Base-by-base conservation (phyloP, 2,329 filamentous ascomycete genomes). In the Botrytis galanthina region DNA sequence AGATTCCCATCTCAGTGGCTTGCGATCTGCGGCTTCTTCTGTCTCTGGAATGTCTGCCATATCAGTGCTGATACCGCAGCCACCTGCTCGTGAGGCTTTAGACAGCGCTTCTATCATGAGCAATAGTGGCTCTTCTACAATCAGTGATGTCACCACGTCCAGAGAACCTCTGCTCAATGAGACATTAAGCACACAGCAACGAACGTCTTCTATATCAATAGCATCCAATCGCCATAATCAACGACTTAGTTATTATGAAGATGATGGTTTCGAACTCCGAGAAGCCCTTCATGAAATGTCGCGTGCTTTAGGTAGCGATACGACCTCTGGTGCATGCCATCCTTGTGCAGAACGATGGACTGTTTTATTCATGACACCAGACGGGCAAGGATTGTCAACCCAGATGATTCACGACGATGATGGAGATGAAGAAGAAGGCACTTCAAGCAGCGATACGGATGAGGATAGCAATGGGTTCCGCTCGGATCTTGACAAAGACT, bases 341-440 rank as follows among this genome's bases (percentile, higher is more conserved):
- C 93, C 93, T 14, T 95, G 93, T 75, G 91, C 91, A 1, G 94
- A 97, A 82, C 87, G 91, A 73, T 97, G 94, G 94, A 88, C 92
- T 7, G 91, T 96, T 10, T 84, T 97, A 14, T 95, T 95, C 78
- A 89, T 97, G 73, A 92, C 92, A 0, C 83, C 89, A 0, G 90
- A 94, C 81, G 93, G 93, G 46, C 90, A 89, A 78, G 86, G 86
- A 70, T 84, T 97, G 59, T 91, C 90, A 12, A 87, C 90, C 4
- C 87, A 91, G 63, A 93, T 94, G 91, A 90, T 86, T 54, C 93
- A 92, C 81, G 93, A 90, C 74, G 87, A 87, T 1, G 88, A 91
- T 63, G 88, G 92, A 54, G 90, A 92, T 44, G 90, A 89, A 48
- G 90, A 93, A 26, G 90, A 93, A 9, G 86, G 86, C 63, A 90